A percentile compares a stretch with the other conserved stretches of the same genome.
Conservation (phyloP, 345 rosid genomes). For the Salix viminalis region DNA sequence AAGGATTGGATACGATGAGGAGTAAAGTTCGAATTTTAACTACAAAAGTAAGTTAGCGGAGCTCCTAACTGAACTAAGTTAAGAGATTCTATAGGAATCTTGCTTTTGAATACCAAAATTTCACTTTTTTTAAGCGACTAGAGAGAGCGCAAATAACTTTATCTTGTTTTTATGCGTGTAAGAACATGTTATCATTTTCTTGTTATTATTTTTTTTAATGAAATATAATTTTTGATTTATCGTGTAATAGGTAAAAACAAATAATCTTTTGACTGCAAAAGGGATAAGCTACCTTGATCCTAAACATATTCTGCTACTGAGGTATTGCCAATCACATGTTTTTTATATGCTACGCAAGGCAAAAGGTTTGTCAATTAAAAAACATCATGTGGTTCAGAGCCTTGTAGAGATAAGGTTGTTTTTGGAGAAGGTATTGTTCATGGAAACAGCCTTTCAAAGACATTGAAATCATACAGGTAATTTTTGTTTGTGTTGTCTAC, state of each 20-base stretch:
- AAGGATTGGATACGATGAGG: slow-evolving; percentile 65
- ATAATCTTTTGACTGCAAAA: slow-evolving; percentile 59
- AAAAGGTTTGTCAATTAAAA: slow-evolving; percentile 64
- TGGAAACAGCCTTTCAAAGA: too few species aligned
- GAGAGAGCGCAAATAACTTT: too few species aligned
- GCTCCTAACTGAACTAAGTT: not conserved
- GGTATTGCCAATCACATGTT: slow-evolving; percentile 78
- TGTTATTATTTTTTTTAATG: too few species aligned
- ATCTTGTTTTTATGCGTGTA: too few species aligned
- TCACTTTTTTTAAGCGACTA: not conserved
- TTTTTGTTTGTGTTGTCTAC: too few species aligned
- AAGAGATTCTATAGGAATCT: too few species aligned
- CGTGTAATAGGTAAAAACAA: slow-evolving; percentile 59
- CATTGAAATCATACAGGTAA: too few species aligned
- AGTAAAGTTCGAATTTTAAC: slow-evolving; percentile 70
- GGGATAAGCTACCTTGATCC: slow-evolving; percentile 93
- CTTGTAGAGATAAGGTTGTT: slow-evolving; percentile 84
- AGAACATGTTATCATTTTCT: too few species aligned
- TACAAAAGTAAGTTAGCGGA: slow-evolving; percentile 45
- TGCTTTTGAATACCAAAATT: not conserved
- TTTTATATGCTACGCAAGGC: slow-evolving; percentile 79
- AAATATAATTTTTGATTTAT: not conserved
- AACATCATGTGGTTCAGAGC: slow-evolving; percentile 71
- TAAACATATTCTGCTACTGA: slow-evolving; percentile 72
- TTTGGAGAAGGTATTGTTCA: slow-evolving; percentile 65